These are phyloP conservation scores for Apiotrichum domesticum DNA, from an alignment of 1,284 basidiomycete genomes.

Conservation along the genomic window DNA sequence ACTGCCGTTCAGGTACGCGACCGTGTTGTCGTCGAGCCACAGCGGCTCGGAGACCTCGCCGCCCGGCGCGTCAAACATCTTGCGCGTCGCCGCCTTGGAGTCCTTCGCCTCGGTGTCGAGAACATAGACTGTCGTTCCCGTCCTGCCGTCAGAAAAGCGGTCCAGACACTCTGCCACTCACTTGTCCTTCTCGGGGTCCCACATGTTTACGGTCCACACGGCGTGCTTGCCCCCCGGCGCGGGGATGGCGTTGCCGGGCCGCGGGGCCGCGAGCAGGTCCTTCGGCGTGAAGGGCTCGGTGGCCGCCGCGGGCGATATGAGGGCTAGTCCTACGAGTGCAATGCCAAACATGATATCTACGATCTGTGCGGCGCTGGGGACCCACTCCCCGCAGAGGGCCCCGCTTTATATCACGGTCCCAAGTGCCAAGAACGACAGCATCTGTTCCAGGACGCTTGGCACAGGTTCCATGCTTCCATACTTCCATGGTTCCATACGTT, in stretches of 20 bases:
- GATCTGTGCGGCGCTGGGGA: too few relatives aligned
- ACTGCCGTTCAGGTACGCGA: conserved; percentile 44
- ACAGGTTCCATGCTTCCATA: too few relatives aligned
- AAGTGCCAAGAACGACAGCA: too few relatives aligned
- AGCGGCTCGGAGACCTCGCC: conserved; percentile 27
- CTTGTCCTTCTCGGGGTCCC: conserved; percentile 64
- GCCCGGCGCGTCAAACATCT: conserved; percentile 21
- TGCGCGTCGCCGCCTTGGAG: conserved; percentile 9
- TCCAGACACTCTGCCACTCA: conserved; percentile 46
- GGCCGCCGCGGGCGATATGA: too few relatives aligned
- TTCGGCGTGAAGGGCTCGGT: conserved; percentile 57
- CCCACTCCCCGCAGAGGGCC: too few relatives aligned
- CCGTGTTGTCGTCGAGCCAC: conserved; percentile 36
- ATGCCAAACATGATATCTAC: too few relatives aligned
- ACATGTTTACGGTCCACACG: conserved; percentile 62
- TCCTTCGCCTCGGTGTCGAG: conserved; percentile 3
- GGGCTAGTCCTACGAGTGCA: too few relatives aligned
- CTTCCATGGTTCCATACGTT: too few relatives aligned
- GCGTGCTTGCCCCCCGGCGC: conserved; percentile 62
- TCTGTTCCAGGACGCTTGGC: too few relatives aligned
- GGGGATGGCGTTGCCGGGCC: conserved; percentile 61
- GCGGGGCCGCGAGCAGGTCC: conserved; percentile 64
- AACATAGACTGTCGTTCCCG: conserved; percentile 60
- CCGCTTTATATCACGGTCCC: too few relatives aligned
- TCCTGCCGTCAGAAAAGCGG: conserved; percentile 49